A percentile compares a stretch with the other conserved stretches of the same genome.
phyloP scores from a whole-genome alignment of 2,329 filamentous ascomycete genomes.

The Cadophora sp. region DNA sequence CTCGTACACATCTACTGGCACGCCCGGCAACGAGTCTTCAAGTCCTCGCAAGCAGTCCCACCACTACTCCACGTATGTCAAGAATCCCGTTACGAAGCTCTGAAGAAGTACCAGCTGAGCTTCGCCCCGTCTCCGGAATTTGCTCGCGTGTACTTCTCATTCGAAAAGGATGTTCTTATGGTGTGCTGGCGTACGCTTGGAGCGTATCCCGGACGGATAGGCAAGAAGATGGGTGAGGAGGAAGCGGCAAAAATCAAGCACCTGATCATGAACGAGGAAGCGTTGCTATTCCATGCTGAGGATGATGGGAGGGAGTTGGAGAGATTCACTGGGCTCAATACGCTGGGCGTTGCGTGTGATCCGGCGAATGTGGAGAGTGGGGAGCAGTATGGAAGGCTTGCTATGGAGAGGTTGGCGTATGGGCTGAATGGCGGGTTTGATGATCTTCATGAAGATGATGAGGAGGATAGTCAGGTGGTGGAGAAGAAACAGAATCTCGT shows the following conservation, averaged over 20 bases:
- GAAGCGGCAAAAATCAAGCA: slow-evolving; percentile 11
- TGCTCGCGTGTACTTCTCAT: slow-evolving; percentile 19
- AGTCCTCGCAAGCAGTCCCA: slow-evolving; percentile 15
- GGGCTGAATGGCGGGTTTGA: slow-evolving; percentile 6
- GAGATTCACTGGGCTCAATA: slow-evolving; percentile 15
- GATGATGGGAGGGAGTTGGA: slow-evolving; percentile 18
- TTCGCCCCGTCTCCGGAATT: slow-evolving; percentile 22
- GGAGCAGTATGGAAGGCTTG: slow-evolving; percentile 18
- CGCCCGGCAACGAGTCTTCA: slow-evolving; percentile 15
- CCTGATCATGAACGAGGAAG: slow-evolving; percentile 21
- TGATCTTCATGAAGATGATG: not conserved
- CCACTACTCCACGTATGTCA: slow-evolving; percentile 18
- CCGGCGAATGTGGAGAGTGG: slow-evolving; percentile 15
- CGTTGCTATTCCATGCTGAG: slow-evolving; percentile 15
- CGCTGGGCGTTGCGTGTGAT: slow-evolving; percentile 21
- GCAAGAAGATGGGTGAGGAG: slow-evolving; percentile 15
- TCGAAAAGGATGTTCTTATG: slow-evolving; percentile 14
- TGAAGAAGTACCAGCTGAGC: slow-evolving; percentile 19
- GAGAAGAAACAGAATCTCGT: not conserved
- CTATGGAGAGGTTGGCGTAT: slow-evolving; percentile 11
- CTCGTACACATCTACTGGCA: slow-evolving; percentile 18
- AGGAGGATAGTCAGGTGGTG: not conserved
- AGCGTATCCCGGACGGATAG: slow-evolving; percentile 13
- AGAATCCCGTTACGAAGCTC: slow-evolving; percentile 19
- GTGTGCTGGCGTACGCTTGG: slow-evolving; percentile 18